Conservation (phyloP, 108 stramenopile genomes). For the Skeletonema potamos region DNA sequence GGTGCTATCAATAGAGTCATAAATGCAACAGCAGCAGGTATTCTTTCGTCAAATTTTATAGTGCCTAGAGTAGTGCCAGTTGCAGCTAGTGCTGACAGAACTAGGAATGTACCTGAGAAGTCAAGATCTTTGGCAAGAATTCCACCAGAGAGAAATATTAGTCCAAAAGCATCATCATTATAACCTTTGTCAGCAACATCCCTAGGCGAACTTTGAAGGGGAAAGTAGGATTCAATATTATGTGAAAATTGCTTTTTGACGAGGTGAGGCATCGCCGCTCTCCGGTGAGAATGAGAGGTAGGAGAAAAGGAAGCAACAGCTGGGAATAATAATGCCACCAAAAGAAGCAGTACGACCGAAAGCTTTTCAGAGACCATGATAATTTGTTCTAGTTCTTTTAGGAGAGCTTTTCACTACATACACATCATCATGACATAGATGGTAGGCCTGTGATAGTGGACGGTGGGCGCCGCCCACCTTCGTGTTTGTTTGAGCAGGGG, state of each 20-base stretch:
- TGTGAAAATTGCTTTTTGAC: neutral
- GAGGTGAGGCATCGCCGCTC: neutral
- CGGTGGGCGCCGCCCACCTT: no score
- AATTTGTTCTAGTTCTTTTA: no score
- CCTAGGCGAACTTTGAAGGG: neutral
- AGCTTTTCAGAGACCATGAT: no score
- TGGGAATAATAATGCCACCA: neutral
- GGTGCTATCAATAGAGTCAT: constrained; percentile 16
- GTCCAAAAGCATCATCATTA: constrained; percentile 70
- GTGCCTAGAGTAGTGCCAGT: constrained; percentile 2
- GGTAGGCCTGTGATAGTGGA: no score
- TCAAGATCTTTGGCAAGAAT: constrained; percentile 37
- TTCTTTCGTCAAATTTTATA: constrained; percentile 8
- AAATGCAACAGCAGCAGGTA: constrained; percentile 15
- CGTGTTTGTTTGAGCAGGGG: no score
- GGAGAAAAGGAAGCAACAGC: neutral
- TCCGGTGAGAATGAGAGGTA: neutral
- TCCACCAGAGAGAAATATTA: constrained; percentile 45
- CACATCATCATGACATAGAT: no score
- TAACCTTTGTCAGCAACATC: constrained; percentile 19
- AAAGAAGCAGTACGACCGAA: neutral
- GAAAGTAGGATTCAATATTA: neutral
- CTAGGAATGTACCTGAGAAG: constrained; percentile 49
- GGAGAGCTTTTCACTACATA: no score
- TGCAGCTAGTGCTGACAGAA: constrained; percentile 47